A percentile compares a stretch with the other conserved stretches of the same genome.
These are phyloP conservation scores for Monosporozyma servazzii DNA, from an alignment of 805 yeast genomes.

Conservation along the genomic window DNA sequence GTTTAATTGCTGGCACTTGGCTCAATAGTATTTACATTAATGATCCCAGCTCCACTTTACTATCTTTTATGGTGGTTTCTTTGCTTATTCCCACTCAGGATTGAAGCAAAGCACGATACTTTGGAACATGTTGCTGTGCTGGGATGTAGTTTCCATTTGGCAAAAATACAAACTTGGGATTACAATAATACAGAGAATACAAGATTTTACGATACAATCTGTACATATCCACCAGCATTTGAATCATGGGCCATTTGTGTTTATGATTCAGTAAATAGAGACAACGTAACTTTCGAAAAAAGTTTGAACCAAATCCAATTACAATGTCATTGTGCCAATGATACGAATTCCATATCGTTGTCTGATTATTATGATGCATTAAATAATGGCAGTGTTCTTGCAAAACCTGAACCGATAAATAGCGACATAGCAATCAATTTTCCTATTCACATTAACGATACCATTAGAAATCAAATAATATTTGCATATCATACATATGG, in stretches of 20 bases:
- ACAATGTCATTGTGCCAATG: neutral
- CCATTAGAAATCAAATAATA: conserved; percentile 5
- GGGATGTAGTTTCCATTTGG: conserved; percentile 16
- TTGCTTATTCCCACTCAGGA: neutral
- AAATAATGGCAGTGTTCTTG: conserved; percentile 12
- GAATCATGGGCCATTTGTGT: conserved; percentile 19
- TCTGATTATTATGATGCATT: conserved; percentile 7
- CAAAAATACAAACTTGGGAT: conserved; percentile 12
- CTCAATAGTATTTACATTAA: too few relatives aligned
- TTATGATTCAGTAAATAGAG: conserved; percentile 10
- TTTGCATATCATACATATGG: conserved; percentile 14
- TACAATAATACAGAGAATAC: conserved; percentile 3
- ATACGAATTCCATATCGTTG: neutral
- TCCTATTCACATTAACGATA: conserved; percentile 10
- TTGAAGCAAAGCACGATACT: conserved; percentile 6
- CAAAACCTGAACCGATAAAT: neutral
- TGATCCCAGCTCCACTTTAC: neutral
- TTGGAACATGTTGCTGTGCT: conserved; percentile 15
- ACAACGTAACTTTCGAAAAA: conserved; percentile 8
- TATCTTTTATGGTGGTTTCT: neutral
- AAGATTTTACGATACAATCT: conserved; percentile 12
- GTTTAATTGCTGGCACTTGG: too few relatives aligned
- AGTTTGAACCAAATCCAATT: conserved; percentile 7
- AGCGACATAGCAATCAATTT: conserved; percentile 1
- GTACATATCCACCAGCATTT: conserved; percentile 19